These are phyloP conservation scores for Kwoniella shivajii DNA, from an alignment of 1,284 basidiomycete species.

Conservation along the genomic window DNA sequence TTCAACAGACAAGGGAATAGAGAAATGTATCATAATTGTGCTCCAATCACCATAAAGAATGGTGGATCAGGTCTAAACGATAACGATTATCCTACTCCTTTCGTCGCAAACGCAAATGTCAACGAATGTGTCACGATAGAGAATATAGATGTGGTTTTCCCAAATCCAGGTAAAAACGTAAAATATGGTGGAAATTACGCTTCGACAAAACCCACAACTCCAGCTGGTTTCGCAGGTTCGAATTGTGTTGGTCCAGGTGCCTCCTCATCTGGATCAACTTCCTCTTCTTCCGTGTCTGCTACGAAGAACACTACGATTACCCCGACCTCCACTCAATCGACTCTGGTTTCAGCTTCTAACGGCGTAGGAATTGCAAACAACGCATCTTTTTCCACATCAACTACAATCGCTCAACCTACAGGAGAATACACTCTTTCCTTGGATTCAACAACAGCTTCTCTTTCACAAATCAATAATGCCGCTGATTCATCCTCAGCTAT, in stretches of 20 bases:
- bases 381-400: background rate
- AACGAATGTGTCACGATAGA: constrained; percentile 48
- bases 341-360: background rate
- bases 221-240: constrained; percentile 23
- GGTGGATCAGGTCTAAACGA: constrained; percentile 37
- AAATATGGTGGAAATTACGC: constrained; percentile 39
- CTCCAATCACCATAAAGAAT: constrained; percentile 48
- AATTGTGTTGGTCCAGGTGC: constrained; percentile 29
- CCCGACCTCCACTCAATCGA: background rate
- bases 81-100: constrained; percentile 43
- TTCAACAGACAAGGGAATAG: constrained; percentile 53
- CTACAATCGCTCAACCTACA: background rate
- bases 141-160: constrained; percentile 41
- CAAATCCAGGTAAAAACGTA: constrained; percentile 42
- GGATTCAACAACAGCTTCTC: background rate
- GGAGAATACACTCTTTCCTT: constrained; percentile 6
- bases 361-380: background rate
- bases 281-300: background rate
- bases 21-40: constrained; percentile 56
- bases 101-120: constrained; percentile 51
- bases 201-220: constrained; percentile 15
- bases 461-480: background rate
- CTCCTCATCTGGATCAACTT: background rate
- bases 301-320: background rate
- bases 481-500: constrained; percentile 1